Conservation (phyloP, 73 alveolate species). For the Paramecium sonneborni region DNA sequence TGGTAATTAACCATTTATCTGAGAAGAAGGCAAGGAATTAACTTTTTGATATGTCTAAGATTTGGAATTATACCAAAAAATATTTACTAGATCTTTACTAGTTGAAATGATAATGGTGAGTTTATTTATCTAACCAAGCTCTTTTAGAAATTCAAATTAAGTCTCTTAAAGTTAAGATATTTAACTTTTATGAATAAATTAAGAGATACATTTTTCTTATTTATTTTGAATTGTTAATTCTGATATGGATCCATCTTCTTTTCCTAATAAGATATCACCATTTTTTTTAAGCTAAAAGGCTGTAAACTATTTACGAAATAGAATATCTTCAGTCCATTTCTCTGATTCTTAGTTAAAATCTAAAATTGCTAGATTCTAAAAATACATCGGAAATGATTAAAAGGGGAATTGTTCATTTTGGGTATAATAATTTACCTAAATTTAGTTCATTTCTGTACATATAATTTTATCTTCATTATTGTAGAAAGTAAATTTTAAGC, state of each 20-base stretch:
- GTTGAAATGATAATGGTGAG: neutral
- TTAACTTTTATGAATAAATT: neutral
- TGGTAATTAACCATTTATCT: neutral
- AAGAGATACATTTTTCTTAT: neutral
- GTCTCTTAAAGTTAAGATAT: neutral
- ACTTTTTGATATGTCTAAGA: neutral
- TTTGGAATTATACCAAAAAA: neutral
- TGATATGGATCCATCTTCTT: neutral
- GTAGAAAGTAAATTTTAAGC: neutral
- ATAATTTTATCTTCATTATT: neutral
- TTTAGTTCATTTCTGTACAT: too few relatives aligned
- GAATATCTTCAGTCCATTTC: too few relatives aligned
- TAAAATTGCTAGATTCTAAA: too few relatives aligned
- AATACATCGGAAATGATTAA: too few relatives aligned
- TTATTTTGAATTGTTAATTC: neutral
- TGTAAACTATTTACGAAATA: too few relatives aligned
- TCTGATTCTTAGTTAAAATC: too few relatives aligned
- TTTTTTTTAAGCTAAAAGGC: neutral
- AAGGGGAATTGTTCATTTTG: too few relatives aligned
- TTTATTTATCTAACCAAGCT: too few relatives aligned
- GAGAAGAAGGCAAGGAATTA: neutral
- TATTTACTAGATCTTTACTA: neutral
- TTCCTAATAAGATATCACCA: neutral
- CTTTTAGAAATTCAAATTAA: too few relatives aligned
- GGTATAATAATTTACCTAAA: too few relatives aligned